Base-by-base conservation (phyloP, 75 land plant species). In the Sequoiadendron giganteum region DNA sequence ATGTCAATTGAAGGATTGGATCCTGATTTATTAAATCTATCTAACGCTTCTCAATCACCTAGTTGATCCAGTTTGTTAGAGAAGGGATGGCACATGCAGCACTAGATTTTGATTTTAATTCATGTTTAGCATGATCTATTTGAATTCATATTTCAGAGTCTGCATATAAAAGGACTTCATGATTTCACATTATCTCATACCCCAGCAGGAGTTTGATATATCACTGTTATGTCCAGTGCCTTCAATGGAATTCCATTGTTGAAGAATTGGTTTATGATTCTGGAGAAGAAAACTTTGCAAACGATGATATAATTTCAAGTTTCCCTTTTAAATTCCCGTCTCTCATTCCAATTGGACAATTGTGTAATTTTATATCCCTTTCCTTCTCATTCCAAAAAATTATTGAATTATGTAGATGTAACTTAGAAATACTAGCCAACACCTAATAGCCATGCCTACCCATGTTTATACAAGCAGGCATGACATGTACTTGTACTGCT, bases 1-100 rank as follows among this genome's bases (percentile, higher is more conserved):
- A 85, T 88, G 88, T 84, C 86, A 54, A 49, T 79, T 56, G 89
- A 88, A 65, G 89, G 89, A 54, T 65, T 88, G 70, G 87, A 88
- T 85, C 70, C 89, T 54, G 42, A 86, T 30, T 55, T 88, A 25
- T 86, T 88, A 30, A 86, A 88, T 86, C 45, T 11, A 39, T 45
- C 88, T 21, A 40, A 85, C 40, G 88, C 87, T 38, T 49, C 21
- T 43, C 52, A 47, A 14, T 47, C 84, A 45, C 10, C 84, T 82
- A n/a, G 84, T 82, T 82, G 48, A 82, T 28, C 47, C 42, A n/a
- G 30, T 82, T 28, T n/a, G 48, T 45, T 82, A 81, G n/a, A 21
- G n/a, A 82, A 82, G 40, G 47, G 32, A 47, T 82, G 48, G 52
- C 47, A 43, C 28, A 82, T 82, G 84, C 84, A 11, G 49, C 47